phyloP scores from a whole-genome alignment of 495 filamentous ascomycete genomes.

The Aspergillus sparsus region DNA sequence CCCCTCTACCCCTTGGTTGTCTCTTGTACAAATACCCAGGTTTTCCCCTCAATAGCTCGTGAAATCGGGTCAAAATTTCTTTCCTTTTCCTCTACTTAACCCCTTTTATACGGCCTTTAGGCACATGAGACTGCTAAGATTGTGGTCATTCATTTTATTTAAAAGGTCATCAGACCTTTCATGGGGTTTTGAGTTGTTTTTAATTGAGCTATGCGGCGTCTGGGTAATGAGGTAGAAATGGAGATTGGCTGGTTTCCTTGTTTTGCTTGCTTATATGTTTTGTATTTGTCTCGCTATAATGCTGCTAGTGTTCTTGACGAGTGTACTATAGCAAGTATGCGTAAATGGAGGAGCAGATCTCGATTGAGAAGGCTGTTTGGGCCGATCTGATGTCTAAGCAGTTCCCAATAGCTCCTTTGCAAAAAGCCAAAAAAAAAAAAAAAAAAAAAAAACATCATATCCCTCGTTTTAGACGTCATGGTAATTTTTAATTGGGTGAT shows the following conservation, averaged over 20 bases:
- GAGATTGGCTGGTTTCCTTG: conserved; percentile 18
- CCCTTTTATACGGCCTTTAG: neutral
- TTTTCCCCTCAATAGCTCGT: conserved; percentile 17
- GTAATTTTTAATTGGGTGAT: no score
- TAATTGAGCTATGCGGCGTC: conserved; percentile 24
- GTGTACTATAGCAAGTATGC: conserved; percentile 30
- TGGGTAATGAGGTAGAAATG: conserved; percentile 25
- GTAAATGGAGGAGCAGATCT: conserved; percentile 4
- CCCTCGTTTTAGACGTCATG: no score
- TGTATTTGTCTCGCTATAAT: conserved; percentile 13
- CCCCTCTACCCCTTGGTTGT: conserved; percentile 1
- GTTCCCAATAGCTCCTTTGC: neutral
- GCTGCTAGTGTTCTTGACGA: conserved; percentile 11
- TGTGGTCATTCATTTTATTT: conserved; percentile 8
- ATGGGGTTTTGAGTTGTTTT: conserved; percentile 8
- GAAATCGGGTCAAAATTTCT: conserved; percentile 6
- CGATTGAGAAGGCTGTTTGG: neutral
- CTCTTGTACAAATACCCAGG: conserved; percentile 32
- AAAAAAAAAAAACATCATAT: no score
- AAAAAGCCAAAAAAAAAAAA: no score
- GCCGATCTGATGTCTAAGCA: neutral
- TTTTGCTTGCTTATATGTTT: conserved; percentile 9
- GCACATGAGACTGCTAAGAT: neutral
- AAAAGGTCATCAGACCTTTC: neutral
- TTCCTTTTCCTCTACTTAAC: conserved; percentile 4